Percentiles rank a stretch among this genome's conserved stretches.
These are phyloP conservation scores for Cladosporium sp. DNA, from an alignment of 2,329 filamentous ascomycete species.

Conservation along the genomic window DNA sequence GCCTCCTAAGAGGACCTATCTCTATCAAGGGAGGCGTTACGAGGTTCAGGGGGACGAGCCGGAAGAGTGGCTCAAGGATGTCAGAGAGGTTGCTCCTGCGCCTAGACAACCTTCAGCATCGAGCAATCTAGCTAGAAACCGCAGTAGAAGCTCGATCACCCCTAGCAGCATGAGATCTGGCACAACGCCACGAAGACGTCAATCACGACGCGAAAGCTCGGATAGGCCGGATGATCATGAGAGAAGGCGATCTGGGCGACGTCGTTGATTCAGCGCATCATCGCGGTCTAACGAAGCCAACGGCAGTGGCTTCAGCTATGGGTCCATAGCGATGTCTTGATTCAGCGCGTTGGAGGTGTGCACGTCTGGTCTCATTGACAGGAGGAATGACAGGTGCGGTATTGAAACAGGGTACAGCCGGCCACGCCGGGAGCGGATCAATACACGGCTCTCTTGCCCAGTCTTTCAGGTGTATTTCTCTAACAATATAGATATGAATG, in stretches of 20 bases:
- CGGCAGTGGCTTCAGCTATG: too few relatives aligned
- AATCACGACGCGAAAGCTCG: neutral
- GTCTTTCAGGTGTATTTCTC: too few relatives aligned
- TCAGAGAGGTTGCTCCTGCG: neutral
- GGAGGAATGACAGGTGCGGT: too few relatives aligned
- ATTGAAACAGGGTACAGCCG: too few relatives aligned
- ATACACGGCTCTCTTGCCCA: too few relatives aligned
- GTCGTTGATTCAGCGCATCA: neutral
- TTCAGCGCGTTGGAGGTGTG: too few relatives aligned
- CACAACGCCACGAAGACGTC: neutral
- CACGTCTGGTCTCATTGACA: too few relatives aligned
- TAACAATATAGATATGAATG: too few relatives aligned
- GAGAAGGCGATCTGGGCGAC: neutral
- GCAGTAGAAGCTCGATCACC: neutral
- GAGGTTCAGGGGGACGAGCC: slow-evolving; percentile 10
- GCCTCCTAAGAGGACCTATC: neutral
- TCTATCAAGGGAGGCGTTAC: slow-evolving; percentile 4
- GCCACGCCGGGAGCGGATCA: too few relatives aligned
- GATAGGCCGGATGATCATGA: neutral
- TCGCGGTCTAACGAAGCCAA: too few relatives aligned
- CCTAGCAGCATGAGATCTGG: neutral
- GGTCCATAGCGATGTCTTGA: too few relatives aligned
- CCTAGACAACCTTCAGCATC: neutral
- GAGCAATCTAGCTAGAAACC: neutral
- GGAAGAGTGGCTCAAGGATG: slow-evolving; percentile 3